Base-by-base conservation (phyloP, 1,284 basidiomycete species). In the Schizopora paradoxa region DNA sequence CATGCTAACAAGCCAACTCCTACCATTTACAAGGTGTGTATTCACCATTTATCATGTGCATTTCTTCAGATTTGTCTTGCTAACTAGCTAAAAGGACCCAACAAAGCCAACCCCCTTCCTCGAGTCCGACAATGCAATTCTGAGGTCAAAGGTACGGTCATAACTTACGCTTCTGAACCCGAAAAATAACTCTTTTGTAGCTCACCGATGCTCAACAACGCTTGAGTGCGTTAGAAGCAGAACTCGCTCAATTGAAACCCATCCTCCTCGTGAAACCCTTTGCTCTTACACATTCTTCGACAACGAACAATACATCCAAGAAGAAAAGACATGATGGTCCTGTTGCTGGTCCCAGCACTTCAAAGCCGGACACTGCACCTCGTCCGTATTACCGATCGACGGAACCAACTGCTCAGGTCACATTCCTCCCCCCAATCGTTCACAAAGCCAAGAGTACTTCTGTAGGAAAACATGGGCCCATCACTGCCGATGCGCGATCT, bases 1-100 rank as follows among this genome's bases (percentile, higher is more conserved):
- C 74, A 74, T 13, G 82, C 83, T 44, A 81, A 79, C 46, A 72
- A 69, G 46, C 55, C 61, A 14, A 66, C 82, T 21, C 73, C 36
- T 23, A 45, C 35, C 31, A 25, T 41, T n/a, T 49, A 49, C 28
- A 49, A 74, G 27, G 71, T 35, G 33, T 35, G 5, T 4, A 10
- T 3, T 35, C 33, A 16, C 2, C 8, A 5, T 14, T 35, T 7
- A 19, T 16, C 33, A 35, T 5, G 11, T 35, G 4, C 14, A 6
- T 31, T 31, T 8, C 28, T 8, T 8, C 33, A 10, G 7, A 13
- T 10, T 10, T 35, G 14, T 7, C 6, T 35, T 35, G 18, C 19
- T 25, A 11, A 26, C 39, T 39, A 33, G 4, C 7, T 13, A 25
- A 16, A 22, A 49, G 48, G 48, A 49, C 10, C 14, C 19, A 31